Conservation (phyloP, 1,284 basidiomycete genomes). For the Neotropicomus parvogracilis region DNA sequence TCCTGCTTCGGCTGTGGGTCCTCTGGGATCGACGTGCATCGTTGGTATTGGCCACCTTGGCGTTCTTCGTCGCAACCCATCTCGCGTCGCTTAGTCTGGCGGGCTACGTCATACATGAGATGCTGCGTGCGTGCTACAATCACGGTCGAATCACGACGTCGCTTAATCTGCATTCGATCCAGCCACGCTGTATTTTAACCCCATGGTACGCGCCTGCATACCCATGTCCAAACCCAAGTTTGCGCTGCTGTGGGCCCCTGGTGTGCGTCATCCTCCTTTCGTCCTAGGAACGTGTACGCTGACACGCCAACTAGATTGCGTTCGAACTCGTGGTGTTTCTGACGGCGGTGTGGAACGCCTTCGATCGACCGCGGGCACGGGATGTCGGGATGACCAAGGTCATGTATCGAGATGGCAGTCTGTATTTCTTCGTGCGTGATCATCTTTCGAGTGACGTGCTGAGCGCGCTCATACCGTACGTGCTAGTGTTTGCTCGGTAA, state of each 20-base stretch:
- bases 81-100: conserved; percentile 27
- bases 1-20: conserved; percentile 44
- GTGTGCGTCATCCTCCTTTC: conserved; percentile 19
- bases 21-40: conserved; percentile 37
- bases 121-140: conserved; percentile 32
- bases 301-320: conserved; percentile 24
- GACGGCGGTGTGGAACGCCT: conserved; percentile 36
- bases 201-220: conserved; percentile 16
- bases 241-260: conserved; percentile 33
- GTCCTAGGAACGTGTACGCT: not conserved
- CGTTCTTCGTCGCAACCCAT: conserved; percentile 34
- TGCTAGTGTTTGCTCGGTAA: conserved; percentile 30
- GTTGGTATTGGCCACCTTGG: conserved; percentile 36
- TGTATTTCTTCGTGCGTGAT: conserved; percentile 38
- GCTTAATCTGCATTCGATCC: not conserved
- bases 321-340: conserved; percentile 40
- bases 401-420: conserved; percentile 37
- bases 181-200: conserved; percentile 17
- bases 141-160: not conserved
- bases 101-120: conserved; percentile 28
- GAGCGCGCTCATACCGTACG: not conserved
- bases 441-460: not conserved
- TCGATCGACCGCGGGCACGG: conserved; percentile 30
- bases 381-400: conserved; percentile 24
- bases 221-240: conserved; percentile 16